Evolutionary conservation across 2,329 filamentous ascomycete genomes (phyloP).

Genomic region (Aspergillus bombycis): DNA sequence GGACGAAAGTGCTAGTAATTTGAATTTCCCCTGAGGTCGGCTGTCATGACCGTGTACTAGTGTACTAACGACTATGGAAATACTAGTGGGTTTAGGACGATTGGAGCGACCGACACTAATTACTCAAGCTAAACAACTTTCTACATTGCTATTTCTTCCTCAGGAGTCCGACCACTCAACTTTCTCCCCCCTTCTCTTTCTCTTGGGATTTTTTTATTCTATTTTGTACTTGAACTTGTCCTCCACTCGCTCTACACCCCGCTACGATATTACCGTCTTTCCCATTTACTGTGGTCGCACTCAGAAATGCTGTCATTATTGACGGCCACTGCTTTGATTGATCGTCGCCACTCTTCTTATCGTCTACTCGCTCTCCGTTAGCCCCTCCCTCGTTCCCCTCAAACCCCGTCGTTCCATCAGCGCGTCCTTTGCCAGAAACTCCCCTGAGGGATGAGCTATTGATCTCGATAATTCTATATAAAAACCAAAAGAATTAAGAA

Average conservation of each 20-base stretch:
- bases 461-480: neutral
- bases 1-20: slow-evolving; percentile 10
- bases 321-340: slow-evolving; percentile 14
- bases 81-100: neutral
- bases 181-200: slow-evolving; percentile 9
- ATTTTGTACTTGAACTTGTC: neutral
- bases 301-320: slow-evolving; percentile 22
- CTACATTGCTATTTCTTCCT: neutral
- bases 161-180: slow-evolving; percentile 2
- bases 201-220: neutral
- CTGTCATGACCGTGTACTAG: slow-evolving; percentile 3
- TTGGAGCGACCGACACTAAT: neutral
- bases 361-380: slow-evolving; percentile 14
- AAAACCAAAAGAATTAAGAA: neutral
- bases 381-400: slow-evolving; percentile 19
- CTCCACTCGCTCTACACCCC: neutral
- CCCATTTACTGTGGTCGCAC: slow-evolving; percentile 3
- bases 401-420: neutral
- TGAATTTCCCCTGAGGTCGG: slow-evolving; percentile 8
- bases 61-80: slow-evolving; percentile 5
- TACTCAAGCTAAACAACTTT: neutral
- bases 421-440: slow-evolving; percentile 2
- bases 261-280: neutral
- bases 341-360: slow-evolving; percentile 17
- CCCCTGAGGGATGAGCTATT: neutral